phyloP scores from a whole-genome alignment of 2,329 filamentous ascomycete genomes.

The Fusarium tupiense region DNA sequence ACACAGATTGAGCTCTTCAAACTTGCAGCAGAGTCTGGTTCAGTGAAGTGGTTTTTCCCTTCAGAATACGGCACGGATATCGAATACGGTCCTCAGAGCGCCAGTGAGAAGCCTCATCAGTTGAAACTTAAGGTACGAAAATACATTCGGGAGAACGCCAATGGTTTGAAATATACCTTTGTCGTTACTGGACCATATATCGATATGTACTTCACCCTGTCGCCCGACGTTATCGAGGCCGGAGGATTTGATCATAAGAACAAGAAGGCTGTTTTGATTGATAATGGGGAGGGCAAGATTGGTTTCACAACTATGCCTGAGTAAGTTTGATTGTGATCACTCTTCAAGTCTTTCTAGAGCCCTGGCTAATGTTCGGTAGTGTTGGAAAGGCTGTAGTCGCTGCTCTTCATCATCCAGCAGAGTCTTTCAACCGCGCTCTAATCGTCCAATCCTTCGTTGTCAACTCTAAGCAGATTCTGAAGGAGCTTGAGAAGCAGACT shows the following conservation, averaged over 20 bases:
- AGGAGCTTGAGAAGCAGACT: constrained; percentile 75
- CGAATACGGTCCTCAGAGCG: constrained; percentile 67
- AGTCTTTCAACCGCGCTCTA: constrained; percentile 64
- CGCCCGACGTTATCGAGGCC: constrained; percentile 37
- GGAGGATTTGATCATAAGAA: constrained; percentile 68
- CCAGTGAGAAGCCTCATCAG: constrained; percentile 73
- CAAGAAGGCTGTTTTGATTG: constrained; percentile 69
- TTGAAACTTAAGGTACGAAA: constrained; percentile 74
- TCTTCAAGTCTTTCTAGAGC: neutral
- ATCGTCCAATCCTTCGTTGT: constrained; percentile 78
- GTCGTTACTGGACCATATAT: constrained; percentile 76
- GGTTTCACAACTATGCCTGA: constrained; percentile 78
- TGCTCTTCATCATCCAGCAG: constrained; percentile 65
- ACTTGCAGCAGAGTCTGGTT: constrained; percentile 63
- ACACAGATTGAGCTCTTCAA: constrained; percentile 70
- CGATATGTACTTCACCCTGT: constrained; percentile 66
- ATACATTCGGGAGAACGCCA: constrained; percentile 63
- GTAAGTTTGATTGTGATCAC: constrained; percentile 54
- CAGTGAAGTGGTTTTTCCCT: constrained; percentile 71
- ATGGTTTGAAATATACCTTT: constrained; percentile 69
- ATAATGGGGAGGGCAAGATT: constrained; percentile 68
- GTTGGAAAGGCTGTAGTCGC: constrained; percentile 74
- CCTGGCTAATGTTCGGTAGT: constrained; percentile 48
- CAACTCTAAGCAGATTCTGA: constrained; percentile 69
- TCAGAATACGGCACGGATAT: constrained; percentile 75